phyloP scores from a whole-genome alignment of 2,329 filamentous ascomycete species.

The Raffaelea deltoideospora region DNA sequence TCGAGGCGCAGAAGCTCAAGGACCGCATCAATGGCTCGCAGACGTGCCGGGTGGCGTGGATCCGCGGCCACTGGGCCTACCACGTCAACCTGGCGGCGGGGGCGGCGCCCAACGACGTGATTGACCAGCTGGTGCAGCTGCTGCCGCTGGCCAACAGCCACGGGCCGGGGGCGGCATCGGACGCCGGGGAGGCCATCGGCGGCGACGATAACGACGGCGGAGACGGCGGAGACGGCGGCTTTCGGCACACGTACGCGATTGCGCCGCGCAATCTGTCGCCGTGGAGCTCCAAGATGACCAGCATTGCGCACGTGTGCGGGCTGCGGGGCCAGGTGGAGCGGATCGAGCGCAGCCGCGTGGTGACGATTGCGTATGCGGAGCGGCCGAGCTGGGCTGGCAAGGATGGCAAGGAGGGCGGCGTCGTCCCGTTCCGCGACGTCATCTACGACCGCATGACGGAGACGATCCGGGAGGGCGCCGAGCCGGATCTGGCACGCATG shows the following conservation, averaged over 20 bases:
- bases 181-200: constrained; percentile 19
- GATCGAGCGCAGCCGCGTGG: constrained; percentile 73
- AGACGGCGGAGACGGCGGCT: constrained; percentile 17
- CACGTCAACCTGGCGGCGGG: constrained; percentile 46
- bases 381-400: constrained; percentile 24
- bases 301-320: constrained; percentile 83
- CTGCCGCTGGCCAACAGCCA: constrained; percentile 23
- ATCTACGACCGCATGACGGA: constrained; percentile 96
- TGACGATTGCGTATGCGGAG: constrained; percentile 50
- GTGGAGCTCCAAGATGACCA: constrained; percentile 94
- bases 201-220: constrained; percentile 27
- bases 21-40: constrained; percentile 24
- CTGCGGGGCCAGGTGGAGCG: constrained; percentile 55
- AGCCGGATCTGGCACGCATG: constrained; percentile 53
- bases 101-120: constrained; percentile 22
- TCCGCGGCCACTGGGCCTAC: constrained; percentile 46
- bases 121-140: constrained; percentile 28
- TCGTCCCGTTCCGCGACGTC: constrained; percentile 46
- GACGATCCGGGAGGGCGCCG: constrained; percentile 40
- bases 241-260: constrained; percentile 45
- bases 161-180: too few species aligned
- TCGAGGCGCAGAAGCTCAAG: constrained; percentile 28
- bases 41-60: constrained; percentile 27
- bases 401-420: not conserved
- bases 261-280: constrained; percentile 79